Base-by-base conservation (phyloP, 2,329 filamentous ascomycete genomes). In the Diaporthe caulivora region DNA sequence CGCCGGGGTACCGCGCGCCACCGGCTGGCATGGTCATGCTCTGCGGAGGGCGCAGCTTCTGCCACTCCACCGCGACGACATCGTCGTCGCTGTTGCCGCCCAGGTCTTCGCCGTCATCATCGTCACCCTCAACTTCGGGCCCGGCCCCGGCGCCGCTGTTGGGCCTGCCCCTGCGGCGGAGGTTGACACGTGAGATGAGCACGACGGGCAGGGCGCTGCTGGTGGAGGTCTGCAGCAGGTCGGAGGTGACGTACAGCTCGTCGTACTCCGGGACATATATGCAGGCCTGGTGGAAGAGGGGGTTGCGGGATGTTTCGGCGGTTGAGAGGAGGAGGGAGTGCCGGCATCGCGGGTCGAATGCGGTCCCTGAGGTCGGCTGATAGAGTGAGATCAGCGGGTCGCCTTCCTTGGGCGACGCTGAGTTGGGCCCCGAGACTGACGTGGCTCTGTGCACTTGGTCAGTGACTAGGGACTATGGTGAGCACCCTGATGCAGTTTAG, bases 1-100 rank as follows among this genome's bases (percentile, higher is more conserved):
- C 64, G 5, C 70, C 70, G 75, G 92, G 91, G 75, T 90, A 87
- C 76, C 90, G 88, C 7, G 88, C 76, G 21, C 88, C 89, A 31
- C 93, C 93, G 78, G 96, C 94, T 2, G 86, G 86, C 84, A 87
- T 86, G 15, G 84, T 77, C 78, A 88, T 85, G 15, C 75, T 79
- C 0, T 80, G 72, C 0, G 86, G 86, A 0, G 86, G 81, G 0
- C 84, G 81, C 3, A 86, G 78, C 72, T 86, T 86, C 67, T 78
- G 75, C 84, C 84, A 86, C 34, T 82, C 80, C 0, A 82, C 79
- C 1, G 80, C 77, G 1, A 77, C 70, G 49, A 86, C 75, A 65
- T 79, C 73, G 53, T 77, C 78, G n/a, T 73, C 65, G n/a, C 47
- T 49, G 58, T 34, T 37, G 29, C 55, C 79, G 1, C 82, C 78